A percentile compares a stretch with the other conserved stretches of the same genome.
Evolutionary conservation across 768 basidiomycete genomes (phyloP).

Genomic region (Sarcomyxa edulis): DNA sequence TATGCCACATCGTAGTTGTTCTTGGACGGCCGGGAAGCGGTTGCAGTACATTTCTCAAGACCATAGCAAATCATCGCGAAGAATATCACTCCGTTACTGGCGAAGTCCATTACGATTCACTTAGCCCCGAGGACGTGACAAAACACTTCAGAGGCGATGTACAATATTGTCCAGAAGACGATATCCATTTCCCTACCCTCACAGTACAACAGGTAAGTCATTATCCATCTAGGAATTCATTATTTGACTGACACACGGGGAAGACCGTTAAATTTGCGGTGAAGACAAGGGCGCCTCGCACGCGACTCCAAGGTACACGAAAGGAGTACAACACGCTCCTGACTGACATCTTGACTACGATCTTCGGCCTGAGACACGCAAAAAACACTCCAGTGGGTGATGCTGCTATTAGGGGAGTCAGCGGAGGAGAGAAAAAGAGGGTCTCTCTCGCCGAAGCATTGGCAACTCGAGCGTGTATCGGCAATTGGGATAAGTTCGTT

Average conservation of each 20-base stretch:
- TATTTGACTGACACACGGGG: no score
- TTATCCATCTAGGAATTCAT: no score
- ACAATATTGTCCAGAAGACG: constrained; percentile 79
- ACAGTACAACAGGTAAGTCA: no score
- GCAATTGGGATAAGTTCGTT: constrained; percentile 74
- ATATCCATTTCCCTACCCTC: constrained; percentile 80
- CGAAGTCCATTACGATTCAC: constrained; percentile 70
- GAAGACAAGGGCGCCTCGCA: constrained; percentile 59
- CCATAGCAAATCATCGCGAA: constrained; percentile 67
- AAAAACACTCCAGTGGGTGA: constrained; percentile 74
- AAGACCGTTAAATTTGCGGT: constrained; percentile 72
- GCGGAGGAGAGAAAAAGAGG: constrained; percentile 76
- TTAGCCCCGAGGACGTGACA: constrained; percentile 57
- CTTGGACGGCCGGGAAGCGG: constrained; percentile 84
- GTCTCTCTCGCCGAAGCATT: constrained; percentile 74
- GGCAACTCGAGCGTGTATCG: constrained; percentile 54
- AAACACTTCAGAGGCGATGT: constrained; percentile 75
- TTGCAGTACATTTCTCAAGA: constrained; percentile 80
- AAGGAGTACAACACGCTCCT: constrained; percentile 36
- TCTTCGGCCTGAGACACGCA: constrained; percentile 75
- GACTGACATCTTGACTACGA: constrained; percentile 53
- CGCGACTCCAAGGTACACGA: constrained; percentile 40
- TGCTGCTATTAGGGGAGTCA: constrained; percentile 68
- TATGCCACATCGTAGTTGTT: constrained; percentile 46
- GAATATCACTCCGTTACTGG: constrained; percentile 69